Evolutionary conservation across 2,329 filamentous ascomycete species (phyloP), one percentile per base, ranked within the genome.

Genomic region (Fusarium sp.): DNA sequence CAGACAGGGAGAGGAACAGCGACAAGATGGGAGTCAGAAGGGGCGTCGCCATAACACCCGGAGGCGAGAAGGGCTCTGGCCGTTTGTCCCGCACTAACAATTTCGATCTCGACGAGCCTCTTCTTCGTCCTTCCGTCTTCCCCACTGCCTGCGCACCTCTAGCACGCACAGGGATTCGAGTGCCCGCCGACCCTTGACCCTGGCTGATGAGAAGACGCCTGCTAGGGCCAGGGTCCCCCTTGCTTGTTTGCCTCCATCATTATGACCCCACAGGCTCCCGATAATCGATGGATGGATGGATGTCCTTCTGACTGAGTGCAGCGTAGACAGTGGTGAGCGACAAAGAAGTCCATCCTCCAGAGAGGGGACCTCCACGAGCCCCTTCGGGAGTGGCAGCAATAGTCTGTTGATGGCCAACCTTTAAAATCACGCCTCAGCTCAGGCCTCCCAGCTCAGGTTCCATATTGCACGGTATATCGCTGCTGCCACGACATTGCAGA

Each of bases 61-160:
- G 59, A 77, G 64, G 68, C 45, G 52, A 69, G 69, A 62, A 63
- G 58, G 63, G 57, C 42, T 65, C 42, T 52, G 36, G 35, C 62
- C 38, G 66, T 42, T 68, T 76, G 74, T 77, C 65, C 50, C 38
- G 71, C 76, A 75, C 76, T 78, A 77, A 77, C 76, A 77, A 78
- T 78, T 77, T 77, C 56, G 57, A 68, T 29, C 71, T 66, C 59
- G 27, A 60, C 36, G 63, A 71, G 59, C 70, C 63, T 64, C 69
- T 71, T 65, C 64, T 38, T 72, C 66, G 40, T 33, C 64, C 42
- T 67, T 70, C 38, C 65, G 54, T 59, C 56, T 63, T 60, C 50
- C 64, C 45, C 35, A 66, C 58, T 57, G 57, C 63, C 65, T 64
- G 59, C 56, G 70, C 65, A 66, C 70, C 67, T 52, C 40, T 40